A percentile compares a stretch with the other conserved stretches of the same genome.
Conservation (phyloP, 2,329 filamentous ascomycete genomes). For the Aspergillus transmontanensis region DNA sequence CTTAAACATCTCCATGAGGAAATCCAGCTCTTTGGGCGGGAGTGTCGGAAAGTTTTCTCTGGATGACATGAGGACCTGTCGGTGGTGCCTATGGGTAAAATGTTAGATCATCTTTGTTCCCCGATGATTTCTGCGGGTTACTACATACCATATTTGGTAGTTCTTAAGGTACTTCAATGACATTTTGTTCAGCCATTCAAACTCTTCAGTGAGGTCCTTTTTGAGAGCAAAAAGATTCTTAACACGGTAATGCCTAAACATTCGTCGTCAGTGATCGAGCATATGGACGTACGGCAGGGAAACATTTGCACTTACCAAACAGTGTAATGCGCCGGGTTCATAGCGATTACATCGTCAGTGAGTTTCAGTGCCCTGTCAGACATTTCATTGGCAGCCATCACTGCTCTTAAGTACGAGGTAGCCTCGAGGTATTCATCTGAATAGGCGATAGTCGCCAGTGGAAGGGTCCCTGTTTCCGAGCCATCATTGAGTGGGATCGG, state of each 20-base stretch:
- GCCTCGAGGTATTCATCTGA: conserved; percentile 86
- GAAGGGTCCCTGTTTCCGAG: conserved; percentile 53
- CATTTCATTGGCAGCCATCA: conserved; percentile 87
- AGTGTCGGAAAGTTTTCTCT: conserved; percentile 54
- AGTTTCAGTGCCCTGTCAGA: conserved; percentile 76
- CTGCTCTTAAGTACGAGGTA: conserved; percentile 87
- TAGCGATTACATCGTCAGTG: conserved; percentile 83
- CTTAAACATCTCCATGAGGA: conserved; percentile 77
- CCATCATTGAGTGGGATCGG: conserved; percentile 85
- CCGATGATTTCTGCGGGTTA: neutral
- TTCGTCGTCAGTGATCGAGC: conserved; percentile 13
- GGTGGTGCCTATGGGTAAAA: conserved; percentile 55
- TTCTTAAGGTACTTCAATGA: conserved; percentile 89
- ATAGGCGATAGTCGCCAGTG: conserved; percentile 92
- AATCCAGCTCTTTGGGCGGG: conserved; percentile 68
- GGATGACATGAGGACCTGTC: conserved; percentile 57
- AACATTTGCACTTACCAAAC: conserved; percentile 68
- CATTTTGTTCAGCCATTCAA: conserved; percentile 82
- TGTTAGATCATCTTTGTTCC: neutral
- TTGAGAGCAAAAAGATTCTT: conserved; percentile 70
- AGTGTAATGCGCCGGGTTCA: conserved; percentile 98
- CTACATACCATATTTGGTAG: conserved; percentile 85
- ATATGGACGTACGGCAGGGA: neutral
- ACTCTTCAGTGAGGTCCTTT: conserved; percentile 69
- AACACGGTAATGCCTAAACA: conserved; percentile 75